Evolutionary conservation across 208 protist species (phyloP).

Genomic region (Herpetomonas tarakana): DNA sequence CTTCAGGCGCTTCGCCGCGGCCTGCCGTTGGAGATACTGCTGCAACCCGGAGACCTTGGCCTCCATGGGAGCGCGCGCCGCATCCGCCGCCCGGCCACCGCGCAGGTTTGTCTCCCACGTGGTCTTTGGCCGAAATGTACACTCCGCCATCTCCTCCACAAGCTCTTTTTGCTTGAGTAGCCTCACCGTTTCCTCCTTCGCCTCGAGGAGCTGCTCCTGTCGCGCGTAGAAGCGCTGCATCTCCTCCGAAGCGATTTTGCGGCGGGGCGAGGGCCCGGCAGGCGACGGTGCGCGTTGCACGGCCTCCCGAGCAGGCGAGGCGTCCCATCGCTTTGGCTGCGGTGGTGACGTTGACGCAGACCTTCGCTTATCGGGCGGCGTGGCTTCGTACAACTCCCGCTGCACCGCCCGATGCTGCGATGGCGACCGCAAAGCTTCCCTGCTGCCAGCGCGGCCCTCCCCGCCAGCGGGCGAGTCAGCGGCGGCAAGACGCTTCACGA

Average conservation of each 20-base stretch:
- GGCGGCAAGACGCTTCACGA: conserved; percentile 60
- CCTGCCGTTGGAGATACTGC: conserved; percentile 60
- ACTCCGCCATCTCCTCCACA: conserved; percentile 63
- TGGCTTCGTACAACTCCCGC: background rate
- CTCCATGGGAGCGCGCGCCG: background rate
- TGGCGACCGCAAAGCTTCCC: too few species aligned
- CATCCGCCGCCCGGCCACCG: background rate
- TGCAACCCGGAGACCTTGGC: conserved; percentile 48
- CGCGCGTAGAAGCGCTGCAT: conserved; percentile 53
- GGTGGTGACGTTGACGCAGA: background rate
- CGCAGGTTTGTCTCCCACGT: background rate
- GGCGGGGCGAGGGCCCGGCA: background rate
- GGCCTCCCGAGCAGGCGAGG: background rate
- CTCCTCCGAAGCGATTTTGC: conserved; percentile 15
- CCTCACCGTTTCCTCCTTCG: conserved; percentile 16
- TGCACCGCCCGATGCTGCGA: background rate
- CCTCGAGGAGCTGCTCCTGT: conserved; percentile 34
- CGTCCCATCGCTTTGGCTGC: conserved; percentile 1
- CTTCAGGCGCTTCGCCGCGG: conserved; percentile 33
- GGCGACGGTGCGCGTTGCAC: too few species aligned
- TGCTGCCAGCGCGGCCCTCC: too few species aligned
- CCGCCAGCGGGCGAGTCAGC: background rate
- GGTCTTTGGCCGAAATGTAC: conserved; percentile 64
- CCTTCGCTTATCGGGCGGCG: background rate
- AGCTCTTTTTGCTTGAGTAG: conserved; percentile 21